Evolutionary conservation across 2,329 filamentous ascomycete species (phyloP), one percentile per base, ranked within the genome.

Genomic region (Ophiocordyceps unilateralis): DNA sequence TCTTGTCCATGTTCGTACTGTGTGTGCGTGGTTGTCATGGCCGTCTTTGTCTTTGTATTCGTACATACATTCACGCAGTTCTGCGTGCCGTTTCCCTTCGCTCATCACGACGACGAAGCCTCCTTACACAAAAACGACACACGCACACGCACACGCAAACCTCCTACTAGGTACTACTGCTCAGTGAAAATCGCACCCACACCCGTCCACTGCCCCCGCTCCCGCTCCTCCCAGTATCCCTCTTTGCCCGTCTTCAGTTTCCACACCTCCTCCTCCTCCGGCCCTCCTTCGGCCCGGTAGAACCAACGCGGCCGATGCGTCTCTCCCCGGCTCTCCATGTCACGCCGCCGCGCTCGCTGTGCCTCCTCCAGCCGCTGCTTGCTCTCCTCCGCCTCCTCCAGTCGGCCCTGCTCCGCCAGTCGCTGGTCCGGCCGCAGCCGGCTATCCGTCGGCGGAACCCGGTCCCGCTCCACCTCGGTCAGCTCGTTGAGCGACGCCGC

Each of bases 161-260:
- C 30, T 7, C 30, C 30, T 36, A n/a, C 17, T 21, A 20, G 17
- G 36, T 36, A 8, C 20, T 24, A 8, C 15, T 54, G 54, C 14
- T 56, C 52, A 50, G n/a, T n/a, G n/a, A 73, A 78, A 42, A 78
- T 64, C 40, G 72, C 61, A 48, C 68, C 63, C 28, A 75, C 58
- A 5, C 69, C 70, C 4, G 55, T 59, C 85, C 84, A 94, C 44
- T 67, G 67, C 1, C 79, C 79, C 49, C 66, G 74, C 3, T 68
- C 71, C 47, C 89, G 74, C 62, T 85, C 81, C 56, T 94, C 88
- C 91, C 91, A 98, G 62, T 98, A 98, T 9, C 85, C 80, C 17
- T 93, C 86, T 61, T 81, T 87, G 19, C 87, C 86, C 3, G 68
- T 68, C 65, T 80, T 91, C 48, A 94, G 60, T 53, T 77, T 73